Evolutionary conservation across 768 basidiomycete species (phyloP).

Genomic region (Mycena olivaceomarginata): DNA sequence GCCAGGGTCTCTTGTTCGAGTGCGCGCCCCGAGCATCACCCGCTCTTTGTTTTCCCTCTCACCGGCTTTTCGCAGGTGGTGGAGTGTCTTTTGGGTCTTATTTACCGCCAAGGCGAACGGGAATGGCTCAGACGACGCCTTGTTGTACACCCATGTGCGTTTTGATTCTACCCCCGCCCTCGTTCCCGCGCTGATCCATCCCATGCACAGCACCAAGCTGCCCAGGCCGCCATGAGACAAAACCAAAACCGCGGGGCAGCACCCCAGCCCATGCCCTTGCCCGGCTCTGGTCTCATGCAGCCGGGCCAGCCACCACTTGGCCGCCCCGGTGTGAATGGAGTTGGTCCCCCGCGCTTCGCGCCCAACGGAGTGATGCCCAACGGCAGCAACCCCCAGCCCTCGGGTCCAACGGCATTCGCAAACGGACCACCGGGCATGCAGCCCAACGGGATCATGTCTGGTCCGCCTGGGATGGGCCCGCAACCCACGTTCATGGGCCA

Average conservation of each 20-base stretch:
- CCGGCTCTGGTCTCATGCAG: constrained; percentile 52
- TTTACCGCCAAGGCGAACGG: constrained; percentile 88
- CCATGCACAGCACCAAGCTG: constrained; percentile 58
- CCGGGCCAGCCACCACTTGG: constrained; percentile 44
- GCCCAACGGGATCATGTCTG: constrained; percentile 51
- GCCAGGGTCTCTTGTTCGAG: constrained; percentile 91
- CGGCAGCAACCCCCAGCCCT: constrained; percentile 50
- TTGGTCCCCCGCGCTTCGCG: constrained; percentile 45
- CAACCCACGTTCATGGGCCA: constrained; percentile 56
- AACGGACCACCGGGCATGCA: constrained; percentile 42
- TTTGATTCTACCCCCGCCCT: constrained; percentile 18
- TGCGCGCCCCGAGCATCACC: constrained; percentile 58
- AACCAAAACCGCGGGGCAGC: constrained; percentile 48
- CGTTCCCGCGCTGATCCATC: constrained; percentile 39
- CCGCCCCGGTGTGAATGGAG: constrained; percentile 48
- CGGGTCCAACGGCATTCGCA: constrained; percentile 57
- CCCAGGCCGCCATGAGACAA: constrained; percentile 47
- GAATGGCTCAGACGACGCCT: constrained; percentile 79
- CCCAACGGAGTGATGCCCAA: constrained; percentile 53
- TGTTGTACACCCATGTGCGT: constrained; percentile 83
- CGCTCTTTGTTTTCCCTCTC: constrained; percentile 33
- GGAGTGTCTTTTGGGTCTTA: constrained; percentile 92
- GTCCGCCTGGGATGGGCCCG: constrained; percentile 42
- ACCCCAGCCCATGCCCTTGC: constrained; percentile 40
- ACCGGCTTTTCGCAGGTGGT: constrained; percentile 75